Conservation (phyloP, 331 rosid genomes). For the Telfairia occidentalis region DNA sequence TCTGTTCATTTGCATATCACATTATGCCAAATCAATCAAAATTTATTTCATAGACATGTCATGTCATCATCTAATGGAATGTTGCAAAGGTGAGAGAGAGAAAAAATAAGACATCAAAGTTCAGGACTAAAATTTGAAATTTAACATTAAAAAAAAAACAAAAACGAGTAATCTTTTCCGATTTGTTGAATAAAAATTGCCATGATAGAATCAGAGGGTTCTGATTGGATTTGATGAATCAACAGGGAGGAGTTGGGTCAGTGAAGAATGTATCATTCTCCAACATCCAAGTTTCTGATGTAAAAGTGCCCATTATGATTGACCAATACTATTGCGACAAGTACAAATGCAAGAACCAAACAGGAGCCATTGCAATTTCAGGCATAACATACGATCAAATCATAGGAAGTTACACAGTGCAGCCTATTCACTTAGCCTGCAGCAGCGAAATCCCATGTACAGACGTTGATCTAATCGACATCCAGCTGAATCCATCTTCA, state of each 20-base stretch:
- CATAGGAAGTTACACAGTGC: slow-evolving; percentile 44
- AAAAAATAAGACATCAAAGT: too few species aligned
- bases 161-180: too few species aligned
- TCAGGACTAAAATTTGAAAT: too few species aligned
- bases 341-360: slow-evolving; percentile 57
- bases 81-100: too few species aligned
- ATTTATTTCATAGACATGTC: too few species aligned
- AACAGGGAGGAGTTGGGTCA: slow-evolving; percentile 74
- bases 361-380: slow-evolving; percentile 44
- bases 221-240: neutral
- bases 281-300: slow-evolving; percentile 53
- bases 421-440: slow-evolving; percentile 69
- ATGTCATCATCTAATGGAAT: too few species aligned
- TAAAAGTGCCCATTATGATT: slow-evolving; percentile 56
- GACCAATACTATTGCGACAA: slow-evolving; percentile 89
- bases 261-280: slow-evolving; percentile 81
- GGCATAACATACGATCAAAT: slow-evolving; percentile 50
- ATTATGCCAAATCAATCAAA: neutral
- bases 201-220: neutral
- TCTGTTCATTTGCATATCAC: neutral
- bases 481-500: slow-evolving; percentile 53
- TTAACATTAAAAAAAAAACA: too few species aligned
- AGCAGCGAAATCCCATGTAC: slow-evolving; percentile 71
- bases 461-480: slow-evolving; percentile 47
- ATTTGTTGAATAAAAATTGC: too few species aligned